Base-by-base conservation (phyloP, 2,329 filamentous ascomycete genomes). In the Diaporthe velutina region DNA sequence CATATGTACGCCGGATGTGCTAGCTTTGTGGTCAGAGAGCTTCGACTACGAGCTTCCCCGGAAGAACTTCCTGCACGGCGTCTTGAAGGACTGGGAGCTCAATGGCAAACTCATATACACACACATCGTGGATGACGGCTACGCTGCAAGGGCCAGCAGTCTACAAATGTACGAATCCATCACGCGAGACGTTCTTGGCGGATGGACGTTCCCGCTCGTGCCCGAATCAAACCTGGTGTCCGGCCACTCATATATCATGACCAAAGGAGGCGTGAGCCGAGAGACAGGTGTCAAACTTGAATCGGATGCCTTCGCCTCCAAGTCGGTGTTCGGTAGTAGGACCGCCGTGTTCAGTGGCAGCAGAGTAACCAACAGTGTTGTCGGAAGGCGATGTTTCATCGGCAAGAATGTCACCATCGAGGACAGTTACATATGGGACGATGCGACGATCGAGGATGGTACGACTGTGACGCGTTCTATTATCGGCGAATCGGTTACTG, bases 81-180 rank as follows among this genome's bases (percentile, higher is more conserved):
- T 98, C 1, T 86, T 99, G 71, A 98, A 98, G 85, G 97, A 99
- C 82, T 98, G 95, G 86, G 97, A 99, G 82, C 88, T 98, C 73
- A 98, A 98, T 83, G 96, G 96, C 75, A 98, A 98, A 86, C 95
- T 95, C n/a, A 95, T 99, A 70, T 95, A 98, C 82, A 93, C 95
- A 3, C 94, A 98, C 79, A 93, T 98, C 77, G 87, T 97, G 58
- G 90, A 92, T 48, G 91, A 95, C 70, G 92, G 95, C 75, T 99
- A 98, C 81, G 94, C 95, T 1, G 95, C 96, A 1, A 90, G 97
- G 77, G 96, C 95, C 17, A 93, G 91, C 81, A 98, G 95, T 80
- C 88, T 98, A 33, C 94, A 94, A 80, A 93, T 96, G 80, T 99
- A 98, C 85, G 95, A 98, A 80, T 91, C 95, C 40, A 91, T 99